Evolutionary conservation across 2,329 filamentous ascomycete species (phyloP).

Genomic region (Lasiodiplodia gonubiensis): DNA sequence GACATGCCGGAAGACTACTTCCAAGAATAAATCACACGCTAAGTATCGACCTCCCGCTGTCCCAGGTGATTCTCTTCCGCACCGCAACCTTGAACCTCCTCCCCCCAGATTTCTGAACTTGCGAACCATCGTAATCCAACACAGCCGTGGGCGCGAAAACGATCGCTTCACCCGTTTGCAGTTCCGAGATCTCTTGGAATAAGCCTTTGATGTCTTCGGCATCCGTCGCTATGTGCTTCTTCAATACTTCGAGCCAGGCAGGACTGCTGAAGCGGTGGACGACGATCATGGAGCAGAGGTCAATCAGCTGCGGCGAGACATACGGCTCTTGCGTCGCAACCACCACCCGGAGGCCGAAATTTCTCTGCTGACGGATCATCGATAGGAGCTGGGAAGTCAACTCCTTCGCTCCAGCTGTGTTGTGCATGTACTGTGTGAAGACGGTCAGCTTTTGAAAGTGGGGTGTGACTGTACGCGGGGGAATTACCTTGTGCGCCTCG

Average conservation of each 20-base stretch:
- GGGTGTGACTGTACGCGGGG: constrained; percentile 52
- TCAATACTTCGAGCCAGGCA: constrained; percentile 54
- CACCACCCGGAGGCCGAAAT: constrained; percentile 68
- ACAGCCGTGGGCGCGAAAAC: constrained; percentile 56
- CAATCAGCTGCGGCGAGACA: constrained; percentile 69
- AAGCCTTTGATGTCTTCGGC: constrained; percentile 37
- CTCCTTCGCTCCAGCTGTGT: constrained; percentile 53
- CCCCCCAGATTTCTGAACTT: background rate
- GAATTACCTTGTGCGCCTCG: constrained; percentile 72
- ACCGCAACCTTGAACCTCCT: background rate
- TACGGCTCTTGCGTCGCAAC: constrained; percentile 81
- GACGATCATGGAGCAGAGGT: constrained; percentile 73
- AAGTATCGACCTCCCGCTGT: background rate
- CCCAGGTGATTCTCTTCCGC: background rate
- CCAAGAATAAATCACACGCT: background rate
- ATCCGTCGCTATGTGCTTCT: constrained; percentile 16
- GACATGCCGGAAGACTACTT: too few species aligned
- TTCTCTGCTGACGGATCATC: constrained; percentile 73
- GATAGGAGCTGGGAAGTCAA: constrained; percentile 68
- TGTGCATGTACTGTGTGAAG: background rate
- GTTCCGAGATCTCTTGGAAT: constrained; percentile 53
- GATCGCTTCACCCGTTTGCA: constrained; percentile 57
- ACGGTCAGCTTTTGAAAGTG: constrained; percentile 40
- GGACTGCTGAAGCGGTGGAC: constrained; percentile 75
- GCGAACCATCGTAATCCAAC: constrained; percentile 32